Evolutionary conservation across 768 basidiomycete species (phyloP), one percentile per base, ranked within the genome.

Genomic region (Rhizopogon vulgaris): DNA sequence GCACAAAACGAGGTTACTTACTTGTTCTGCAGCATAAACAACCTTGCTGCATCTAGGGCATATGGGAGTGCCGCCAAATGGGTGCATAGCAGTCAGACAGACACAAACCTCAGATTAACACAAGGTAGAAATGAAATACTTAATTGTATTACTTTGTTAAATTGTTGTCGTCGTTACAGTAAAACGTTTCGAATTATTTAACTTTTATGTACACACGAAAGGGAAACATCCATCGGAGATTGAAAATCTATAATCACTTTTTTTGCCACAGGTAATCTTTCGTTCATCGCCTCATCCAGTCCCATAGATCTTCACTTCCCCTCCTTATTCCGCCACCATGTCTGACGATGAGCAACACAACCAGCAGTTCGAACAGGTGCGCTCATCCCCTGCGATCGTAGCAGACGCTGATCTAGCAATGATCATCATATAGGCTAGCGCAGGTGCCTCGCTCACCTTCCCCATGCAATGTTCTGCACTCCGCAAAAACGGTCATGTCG

Each of bases 381-480:
- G 76, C 60, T 56, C 63, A 54, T 46, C 10, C 24, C 48, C 38
- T 28, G 43, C 56, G 48, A 47, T 57, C 56, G 30, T 47, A 24
- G 3, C 24, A n/a, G 57, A 49, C 48, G 9, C 56, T 61, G 55
- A 62, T 57, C 57, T 27, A 28, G 53, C 53, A 60, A 62, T 62
- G 37, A 38, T 52, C 41, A 51, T 54, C 36, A 14, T 57, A 25
- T 58, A 90, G 87, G 82, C 81, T 62, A 76, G 60, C 67, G 79
- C 89, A 55, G 85, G 85, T 58, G 88, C 89, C 64, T 90, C 89
- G 56, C 61, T 71, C 69, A 90, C 90, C 66, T 89, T 66, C 75
- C 89, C 89, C 60, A 88, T 83, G 85, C 90, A 92, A 79, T 98
- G 96, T 77, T 98, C 95, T 70, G 94, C 93, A 63, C 87, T 98